phyloP scores from a whole-genome alignment of 768 basidiomycete species.

The Tubosaeta sp. region DNA sequence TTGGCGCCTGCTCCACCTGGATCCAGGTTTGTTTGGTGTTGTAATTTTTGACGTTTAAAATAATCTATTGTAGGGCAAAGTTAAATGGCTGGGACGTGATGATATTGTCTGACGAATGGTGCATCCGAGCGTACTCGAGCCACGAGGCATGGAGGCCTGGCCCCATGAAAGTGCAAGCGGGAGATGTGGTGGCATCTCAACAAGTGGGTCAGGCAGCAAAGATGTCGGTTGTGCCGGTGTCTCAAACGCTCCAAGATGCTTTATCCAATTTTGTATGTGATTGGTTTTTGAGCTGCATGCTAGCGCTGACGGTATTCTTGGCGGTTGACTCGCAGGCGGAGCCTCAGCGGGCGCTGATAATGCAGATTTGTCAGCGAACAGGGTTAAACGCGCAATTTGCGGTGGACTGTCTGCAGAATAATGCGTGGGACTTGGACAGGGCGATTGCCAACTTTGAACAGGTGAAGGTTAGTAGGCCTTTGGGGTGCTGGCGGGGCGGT shows the following conservation, averaged over 20 bases:
- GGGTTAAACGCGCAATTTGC: constrained; percentile 76
- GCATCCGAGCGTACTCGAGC: constrained; percentile 79
- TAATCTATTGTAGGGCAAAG: constrained; percentile 53
- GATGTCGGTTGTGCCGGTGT: constrained; percentile 30
- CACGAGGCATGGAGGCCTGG: constrained; percentile 77
- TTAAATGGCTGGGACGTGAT: constrained; percentile 84
- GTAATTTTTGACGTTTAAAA: background rate
- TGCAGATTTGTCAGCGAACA: constrained; percentile 70
- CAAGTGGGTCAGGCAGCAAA: constrained; percentile 21
- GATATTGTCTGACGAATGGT: constrained; percentile 85
- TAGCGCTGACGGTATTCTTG: constrained; percentile 8
- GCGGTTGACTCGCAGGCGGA: constrained; percentile 69
- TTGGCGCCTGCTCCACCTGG: constrained; percentile 76
- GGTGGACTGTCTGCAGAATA: constrained; percentile 79
- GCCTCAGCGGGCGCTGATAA: constrained; percentile 62
- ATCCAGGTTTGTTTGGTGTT: constrained; percentile 61
- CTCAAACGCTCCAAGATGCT: constrained; percentile 43
- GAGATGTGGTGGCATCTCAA: constrained; percentile 23
- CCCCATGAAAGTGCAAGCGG: constrained; percentile 67
- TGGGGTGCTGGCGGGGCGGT: constrained; percentile 5
- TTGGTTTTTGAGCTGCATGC: constrained; percentile 9
- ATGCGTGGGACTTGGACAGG: constrained; percentile 77
- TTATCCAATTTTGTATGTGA: constrained; percentile 55
- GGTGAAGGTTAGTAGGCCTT: constrained; percentile 61
- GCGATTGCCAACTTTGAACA: constrained; percentile 85